phyloP scores from a whole-genome alignment of 495 filamentous ascomycete genomes.

The Xylaria scruposa region DNA sequence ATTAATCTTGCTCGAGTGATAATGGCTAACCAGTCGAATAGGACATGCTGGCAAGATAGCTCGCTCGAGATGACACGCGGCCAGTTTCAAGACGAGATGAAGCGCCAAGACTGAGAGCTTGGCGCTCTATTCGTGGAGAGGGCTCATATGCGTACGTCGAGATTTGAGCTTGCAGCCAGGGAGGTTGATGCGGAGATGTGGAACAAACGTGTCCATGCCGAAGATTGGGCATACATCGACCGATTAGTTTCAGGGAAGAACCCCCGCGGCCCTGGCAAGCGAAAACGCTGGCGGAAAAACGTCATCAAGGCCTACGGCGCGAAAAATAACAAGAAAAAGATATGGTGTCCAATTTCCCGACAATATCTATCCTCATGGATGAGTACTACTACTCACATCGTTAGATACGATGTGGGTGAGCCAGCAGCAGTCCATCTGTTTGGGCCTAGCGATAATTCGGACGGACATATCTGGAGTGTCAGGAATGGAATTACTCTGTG shows the following conservation, averaged over 20 bases:
- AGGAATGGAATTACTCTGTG: conserved; percentile 21
- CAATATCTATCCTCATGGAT: conserved; percentile 13
- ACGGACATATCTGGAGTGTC: conserved; percentile 25
- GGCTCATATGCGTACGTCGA: conserved; percentile 22
- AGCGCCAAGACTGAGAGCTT: conserved; percentile 23
- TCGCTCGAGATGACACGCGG: conserved; percentile 21
- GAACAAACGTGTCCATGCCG: conserved; percentile 24
- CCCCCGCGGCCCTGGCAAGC: conserved; percentile 19
- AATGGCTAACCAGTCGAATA: conserved; percentile 27
- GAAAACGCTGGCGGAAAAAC: conserved; percentile 24
- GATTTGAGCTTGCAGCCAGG: conserved; percentile 24
- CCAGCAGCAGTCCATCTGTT: conserved; percentile 24
- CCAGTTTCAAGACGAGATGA: conserved; percentile 20
- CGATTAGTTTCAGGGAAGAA: conserved; percentile 21
- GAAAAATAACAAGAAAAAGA: conserved; percentile 16
- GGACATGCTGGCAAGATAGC: conserved; percentile 21
- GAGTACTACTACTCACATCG: conserved; percentile 22
- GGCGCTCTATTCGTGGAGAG: conserved; percentile 20
- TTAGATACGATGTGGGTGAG: conserved; percentile 25
- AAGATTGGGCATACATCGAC: conserved; percentile 27
- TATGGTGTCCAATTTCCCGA: conserved; percentile 25
- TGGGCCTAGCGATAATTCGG: conserved; percentile 13
- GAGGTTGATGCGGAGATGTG: conserved; percentile 27
- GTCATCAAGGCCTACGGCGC: conserved; percentile 27
- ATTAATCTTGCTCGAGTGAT: conserved; percentile 26